phyloP scores from a whole-genome alignment of 2,329 filamentous ascomycete genomes.

The Aspergillus udagawae region DNA sequence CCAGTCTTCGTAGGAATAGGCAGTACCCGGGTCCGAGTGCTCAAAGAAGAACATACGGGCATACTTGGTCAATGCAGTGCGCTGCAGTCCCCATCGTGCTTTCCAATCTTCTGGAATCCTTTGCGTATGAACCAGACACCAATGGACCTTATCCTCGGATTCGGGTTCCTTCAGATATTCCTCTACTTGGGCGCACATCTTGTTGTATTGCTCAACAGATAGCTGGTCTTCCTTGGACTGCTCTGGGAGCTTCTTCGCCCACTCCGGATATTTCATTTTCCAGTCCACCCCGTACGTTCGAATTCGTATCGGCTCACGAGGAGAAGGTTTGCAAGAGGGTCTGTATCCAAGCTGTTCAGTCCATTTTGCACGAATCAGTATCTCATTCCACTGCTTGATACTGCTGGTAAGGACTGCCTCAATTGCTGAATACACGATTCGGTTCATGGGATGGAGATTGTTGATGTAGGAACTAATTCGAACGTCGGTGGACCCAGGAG shows the following conservation, averaged over 20 bases:
- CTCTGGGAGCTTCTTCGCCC: neutral
- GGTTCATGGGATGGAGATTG: slow-evolving; percentile 2
- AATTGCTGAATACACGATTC: neutral
- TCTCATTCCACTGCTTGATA: slow-evolving; percentile 7
- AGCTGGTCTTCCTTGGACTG: neutral
- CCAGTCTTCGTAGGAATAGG: slow-evolving; percentile 12
- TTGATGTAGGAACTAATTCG: slow-evolving; percentile 8
- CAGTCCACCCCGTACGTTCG: slow-evolving; percentile 9
- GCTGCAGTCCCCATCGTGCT: neutral
- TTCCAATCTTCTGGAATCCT: slow-evolving; percentile 5
- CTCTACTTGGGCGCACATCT: neutral
- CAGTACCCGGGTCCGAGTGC: slow-evolving; percentile 9
- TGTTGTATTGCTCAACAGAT: neutral
- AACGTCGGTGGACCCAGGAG: slow-evolving; percentile 3
- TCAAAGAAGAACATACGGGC: slow-evolving; percentile 3
- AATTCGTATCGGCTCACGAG: neutral
- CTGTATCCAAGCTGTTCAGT: too few relatives aligned
- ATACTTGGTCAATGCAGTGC: neutral
- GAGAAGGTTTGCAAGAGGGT: neutral
- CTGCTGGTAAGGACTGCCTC: slow-evolving; percentile 1
- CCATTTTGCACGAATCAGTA: neutral
- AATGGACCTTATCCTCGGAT: slow-evolving; percentile 4
- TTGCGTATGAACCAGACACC: slow-evolving; percentile 1
- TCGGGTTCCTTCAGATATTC: slow-evolving; percentile 6
- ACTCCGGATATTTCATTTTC: slow-evolving; percentile 3